phyloP scores from a whole-genome alignment of 1,284 basidiomycete genomes.

The Ganoderma sinense region DNA sequence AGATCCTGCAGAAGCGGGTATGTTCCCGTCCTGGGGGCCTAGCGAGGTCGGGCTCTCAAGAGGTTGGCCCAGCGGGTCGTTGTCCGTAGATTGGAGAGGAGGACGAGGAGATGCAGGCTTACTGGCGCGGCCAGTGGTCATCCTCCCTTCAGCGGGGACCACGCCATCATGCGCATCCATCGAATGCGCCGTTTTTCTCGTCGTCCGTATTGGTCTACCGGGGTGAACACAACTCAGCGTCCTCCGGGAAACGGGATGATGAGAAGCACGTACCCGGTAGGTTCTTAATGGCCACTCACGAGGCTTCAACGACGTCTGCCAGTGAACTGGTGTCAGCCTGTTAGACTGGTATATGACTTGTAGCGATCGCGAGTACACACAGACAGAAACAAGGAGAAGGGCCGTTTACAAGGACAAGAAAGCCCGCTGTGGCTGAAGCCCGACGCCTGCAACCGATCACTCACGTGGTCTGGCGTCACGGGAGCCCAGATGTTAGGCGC shows the following conservation, averaged over 20 bases:
- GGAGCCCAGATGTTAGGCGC: background rate
- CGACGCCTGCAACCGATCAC: conserved; percentile 9
- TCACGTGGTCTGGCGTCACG: background rate
- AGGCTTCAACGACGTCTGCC: background rate
- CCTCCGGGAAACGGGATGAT: background rate
- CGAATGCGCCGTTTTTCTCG: background rate
- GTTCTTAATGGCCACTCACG: background rate
- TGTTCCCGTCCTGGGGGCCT: background rate
- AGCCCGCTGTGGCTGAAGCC: background rate
- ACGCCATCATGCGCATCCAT: background rate
- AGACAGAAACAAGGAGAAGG: background rate
- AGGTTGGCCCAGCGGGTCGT: background rate
- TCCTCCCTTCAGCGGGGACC: background rate
- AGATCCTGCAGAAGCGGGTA: background rate
- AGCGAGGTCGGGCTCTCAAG: background rate
- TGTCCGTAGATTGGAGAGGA: conserved; percentile 1
- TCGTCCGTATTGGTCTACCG: background rate
- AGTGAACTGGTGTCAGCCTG: background rate
- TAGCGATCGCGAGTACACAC: background rate
- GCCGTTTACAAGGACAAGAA: background rate
- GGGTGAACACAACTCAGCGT: background rate
- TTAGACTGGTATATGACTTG: background rate
- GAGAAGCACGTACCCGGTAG: background rate
- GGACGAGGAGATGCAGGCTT: background rate
- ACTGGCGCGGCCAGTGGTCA: background rate